Evolutionary conservation across 2,329 filamentous ascomycete species (phyloP).

Genomic region (Gnomoniopsis sp.): DNA sequence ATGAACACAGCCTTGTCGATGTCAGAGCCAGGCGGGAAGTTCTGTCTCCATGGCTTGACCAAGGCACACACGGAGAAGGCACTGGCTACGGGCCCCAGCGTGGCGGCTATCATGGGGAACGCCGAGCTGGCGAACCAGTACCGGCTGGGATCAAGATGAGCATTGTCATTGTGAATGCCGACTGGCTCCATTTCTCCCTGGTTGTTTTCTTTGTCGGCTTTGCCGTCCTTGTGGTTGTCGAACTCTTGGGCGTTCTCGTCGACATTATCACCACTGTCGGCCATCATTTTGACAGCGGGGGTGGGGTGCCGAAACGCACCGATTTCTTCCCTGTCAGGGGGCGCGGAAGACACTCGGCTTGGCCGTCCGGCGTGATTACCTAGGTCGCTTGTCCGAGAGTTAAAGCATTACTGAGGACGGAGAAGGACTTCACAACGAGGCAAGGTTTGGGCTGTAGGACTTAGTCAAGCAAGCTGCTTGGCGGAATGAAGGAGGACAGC

Average conservation of each 20-base stretch:
- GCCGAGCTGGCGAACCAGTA: slow-evolving; percentile 64
- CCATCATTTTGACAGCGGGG: slow-evolving; percentile 25
- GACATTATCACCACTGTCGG: slow-evolving; percentile 25
- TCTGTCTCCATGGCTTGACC: slow-evolving; percentile 74
- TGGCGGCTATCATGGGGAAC: slow-evolving; percentile 78
- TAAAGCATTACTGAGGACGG: no score
- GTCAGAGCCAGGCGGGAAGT: slow-evolving; percentile 42
- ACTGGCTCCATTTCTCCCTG: slow-evolving; percentile 13
- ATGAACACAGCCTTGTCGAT: slow-evolving; percentile 51
- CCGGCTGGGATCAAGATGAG: slow-evolving; percentile 47
- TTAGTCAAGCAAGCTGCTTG: no score
- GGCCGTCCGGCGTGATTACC: background rate
- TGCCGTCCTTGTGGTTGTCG: slow-evolving; percentile 26
- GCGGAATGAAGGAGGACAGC: no score
- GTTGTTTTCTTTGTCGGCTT: slow-evolving; percentile 12
- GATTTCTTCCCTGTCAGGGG: background rate
- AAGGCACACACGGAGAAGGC: slow-evolving; percentile 84
- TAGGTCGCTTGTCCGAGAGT: no score
- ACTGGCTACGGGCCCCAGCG: slow-evolving; percentile 81
- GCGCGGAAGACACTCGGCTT: background rate
- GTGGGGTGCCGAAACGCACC: background rate
- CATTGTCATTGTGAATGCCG: slow-evolving; percentile 35
- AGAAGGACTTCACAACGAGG: no score
- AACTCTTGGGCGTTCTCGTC: slow-evolving; percentile 21
- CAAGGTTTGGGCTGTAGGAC: no score